Base-by-base conservation (phyloP, 768 basidiomycete genomes). In the Goffeauzyma gilvescens region DNA sequence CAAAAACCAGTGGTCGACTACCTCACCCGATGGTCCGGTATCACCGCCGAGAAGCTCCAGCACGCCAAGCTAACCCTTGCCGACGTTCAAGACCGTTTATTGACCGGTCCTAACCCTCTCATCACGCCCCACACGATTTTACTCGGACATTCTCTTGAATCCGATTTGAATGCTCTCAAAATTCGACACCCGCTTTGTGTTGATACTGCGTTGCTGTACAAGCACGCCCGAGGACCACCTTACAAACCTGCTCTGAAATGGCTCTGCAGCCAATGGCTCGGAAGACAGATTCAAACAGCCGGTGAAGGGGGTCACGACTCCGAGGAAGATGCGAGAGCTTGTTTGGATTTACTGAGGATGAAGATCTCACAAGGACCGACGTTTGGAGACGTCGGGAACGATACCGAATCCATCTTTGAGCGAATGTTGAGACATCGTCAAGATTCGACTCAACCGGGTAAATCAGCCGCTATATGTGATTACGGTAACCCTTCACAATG, bases 161-260 rank as follows among this genome's bases (percentile, higher is more conserved):
- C 82, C 13, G 90, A 98, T 57, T 72, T 98, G 24, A 75, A 74
- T 51, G 84, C 85, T 0, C 73, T 98, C 47, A 83, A 81, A 51
- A 72, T 90, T 26, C 74, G 76, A 50, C 87, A 95, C 55, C 76
- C 86, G 0, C 67, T 72, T 38, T 85, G 85, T 57, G 81, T 95
- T 55, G 90, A 98, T 58, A 95, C 90, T 2, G 81, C 86, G 0
- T 57, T 98, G 4, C 60, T 79, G 8, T 98, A 78, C 65, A 81
- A 87, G 57, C 90, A 98, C 64, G 85, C 90, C 0, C 78, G 85
- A 15, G 87, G 90, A 1, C 74, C 84, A 30, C 87, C 90, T 0
- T 74, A 85, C 49, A 96, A 95, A 65, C 85, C 90, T 0, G 85
- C 83, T 1, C 72, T 98, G 6, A 87, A 87, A n/a, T 95, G 86